Conservation (phyloP, 1,284 basidiomycete species). For the Malassezia psittaci region DNA sequence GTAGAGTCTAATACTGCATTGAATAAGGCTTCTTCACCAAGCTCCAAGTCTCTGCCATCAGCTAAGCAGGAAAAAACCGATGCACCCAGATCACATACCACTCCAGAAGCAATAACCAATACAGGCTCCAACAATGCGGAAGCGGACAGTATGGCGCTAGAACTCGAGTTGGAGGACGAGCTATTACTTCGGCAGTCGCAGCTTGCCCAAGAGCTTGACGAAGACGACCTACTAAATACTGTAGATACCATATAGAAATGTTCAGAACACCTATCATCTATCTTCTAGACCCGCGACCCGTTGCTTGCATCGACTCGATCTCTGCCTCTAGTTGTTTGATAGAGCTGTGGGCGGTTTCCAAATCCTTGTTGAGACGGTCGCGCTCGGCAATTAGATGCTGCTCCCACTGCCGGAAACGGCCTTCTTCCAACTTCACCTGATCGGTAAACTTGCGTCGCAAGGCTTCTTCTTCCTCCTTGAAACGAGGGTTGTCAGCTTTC, state of each 20-base stretch:
- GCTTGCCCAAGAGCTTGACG: slow-evolving; percentile 15
- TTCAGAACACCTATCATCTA: not conserved
- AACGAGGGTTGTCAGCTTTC: slow-evolving; percentile 98
- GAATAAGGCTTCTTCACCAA: too few relatives aligned
- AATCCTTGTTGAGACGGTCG: slow-evolving; percentile 47
- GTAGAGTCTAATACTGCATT: too few relatives aligned
- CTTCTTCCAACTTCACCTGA: slow-evolving; percentile 97
- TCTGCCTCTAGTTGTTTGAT: slow-evolving; percentile 46
- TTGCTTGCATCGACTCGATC: slow-evolving; percentile 13
- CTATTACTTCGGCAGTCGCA: slow-evolving; percentile 16
- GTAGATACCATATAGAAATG: not conserved
- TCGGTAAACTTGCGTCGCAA: slow-evolving; percentile 96
- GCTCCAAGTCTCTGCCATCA: too few relatives aligned
- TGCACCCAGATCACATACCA: not conserved
- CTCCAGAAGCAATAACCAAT: not conserved
- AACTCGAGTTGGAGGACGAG: slow-evolving; percentile 18
- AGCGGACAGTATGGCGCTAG: slow-evolving; percentile 25
- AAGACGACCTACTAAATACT: not conserved
- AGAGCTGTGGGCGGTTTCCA: slow-evolving; percentile 41
- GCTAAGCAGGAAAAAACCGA: not conserved
- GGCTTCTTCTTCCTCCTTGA: slow-evolving; percentile 97
- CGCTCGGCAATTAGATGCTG: slow-evolving; percentile 59
- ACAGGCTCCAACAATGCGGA: slow-evolving; percentile 13
- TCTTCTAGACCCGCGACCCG: slow-evolving; percentile 13
- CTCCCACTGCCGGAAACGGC: slow-evolving; percentile 97